These are phyloP conservation scores for Thraustotheca clavata DNA, from an alignment of 352 stramenopile species.

Conservation along the genomic window DNA sequence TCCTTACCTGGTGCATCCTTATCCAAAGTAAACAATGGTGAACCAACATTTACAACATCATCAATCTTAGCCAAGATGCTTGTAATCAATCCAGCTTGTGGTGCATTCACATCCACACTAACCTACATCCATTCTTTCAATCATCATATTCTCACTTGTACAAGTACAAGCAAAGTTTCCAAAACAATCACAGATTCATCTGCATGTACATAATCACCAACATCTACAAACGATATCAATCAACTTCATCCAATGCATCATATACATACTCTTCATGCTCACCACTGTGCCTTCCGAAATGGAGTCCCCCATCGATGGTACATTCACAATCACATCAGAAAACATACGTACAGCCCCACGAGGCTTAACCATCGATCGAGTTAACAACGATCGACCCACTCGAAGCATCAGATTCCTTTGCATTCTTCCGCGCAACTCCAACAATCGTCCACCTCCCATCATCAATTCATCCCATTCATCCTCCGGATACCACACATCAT, in stretches of 20 bases:
- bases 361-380: neutral
- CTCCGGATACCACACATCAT: too few species aligned
- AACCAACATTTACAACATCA: conserved; percentile 94
- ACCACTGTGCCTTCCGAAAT: conserved; percentile 98
- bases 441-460: too few species aligned
- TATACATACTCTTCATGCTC: conserved; percentile 55
- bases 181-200: conserved; percentile 96
- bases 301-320: conserved; percentile 90
- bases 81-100: conserved; percentile 85
- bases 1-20: conserved; percentile 40
- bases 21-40: conserved; percentile 86
- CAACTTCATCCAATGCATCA: neutral
- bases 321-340: conserved; percentile 61
- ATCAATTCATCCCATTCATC: too few species aligned
- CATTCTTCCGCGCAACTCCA: too few species aligned
- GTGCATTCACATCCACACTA: conserved; percentile 88
- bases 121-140: conserved; percentile 30
- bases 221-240: conserved; percentile 34
- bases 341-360: conserved; percentile 12
- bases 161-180: conserved; percentile 88
- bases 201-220: conserved; percentile 91
- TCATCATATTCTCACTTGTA: neutral
- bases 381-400: neutral
- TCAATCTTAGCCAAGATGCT: conserved; percentile 92
- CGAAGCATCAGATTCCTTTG: neutral